These are phyloP conservation scores for Hortiboletus campestris DNA, from an alignment of 768 basidiomycete genomes.

Conservation along the genomic window DNA sequence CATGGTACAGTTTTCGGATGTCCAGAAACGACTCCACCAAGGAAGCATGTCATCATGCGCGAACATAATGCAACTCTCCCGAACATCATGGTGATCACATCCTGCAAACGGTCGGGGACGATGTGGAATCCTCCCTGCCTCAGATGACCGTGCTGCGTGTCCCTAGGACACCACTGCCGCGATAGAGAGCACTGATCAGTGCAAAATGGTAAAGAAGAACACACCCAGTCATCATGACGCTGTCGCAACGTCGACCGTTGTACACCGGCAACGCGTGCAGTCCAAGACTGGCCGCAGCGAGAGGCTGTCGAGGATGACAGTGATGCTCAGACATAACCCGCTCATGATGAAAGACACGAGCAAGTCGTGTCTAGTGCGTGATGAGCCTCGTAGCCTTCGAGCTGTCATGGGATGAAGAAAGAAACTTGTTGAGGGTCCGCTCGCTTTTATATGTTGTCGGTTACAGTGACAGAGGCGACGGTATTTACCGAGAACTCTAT, in stretches of 20 bases:
- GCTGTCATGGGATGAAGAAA: slow-evolving; percentile 9
- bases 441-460: not conserved
- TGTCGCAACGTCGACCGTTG: slow-evolving; percentile 11
- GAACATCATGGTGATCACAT: not conserved
- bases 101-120: not conserved
- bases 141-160: not conserved
- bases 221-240: slow-evolving; percentile 18
- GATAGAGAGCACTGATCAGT: slow-evolving; percentile 6
- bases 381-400: slow-evolving; percentile 19
- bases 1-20: no score
- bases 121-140: not conserved
- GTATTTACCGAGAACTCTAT: not conserved
- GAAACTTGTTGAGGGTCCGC: no score
- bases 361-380: slow-evolving; percentile 11
- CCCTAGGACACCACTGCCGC: slow-evolving; percentile 1
- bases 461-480: not conserved
- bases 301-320: slow-evolving; percentile 20
- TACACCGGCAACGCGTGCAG: slow-evolving; percentile 6
- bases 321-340: slow-evolving; percentile 24
- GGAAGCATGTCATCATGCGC: no score
- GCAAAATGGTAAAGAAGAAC: not conserved
- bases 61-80: no score
- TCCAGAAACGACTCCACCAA: no score
- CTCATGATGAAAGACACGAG: slow-evolving; percentile 21
- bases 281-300: slow-evolving; percentile 9